Evolutionary conservation across 176 grass and related monocot species (phyloP).

Genomic region (Rhynchospora breviuscula): DNA sequence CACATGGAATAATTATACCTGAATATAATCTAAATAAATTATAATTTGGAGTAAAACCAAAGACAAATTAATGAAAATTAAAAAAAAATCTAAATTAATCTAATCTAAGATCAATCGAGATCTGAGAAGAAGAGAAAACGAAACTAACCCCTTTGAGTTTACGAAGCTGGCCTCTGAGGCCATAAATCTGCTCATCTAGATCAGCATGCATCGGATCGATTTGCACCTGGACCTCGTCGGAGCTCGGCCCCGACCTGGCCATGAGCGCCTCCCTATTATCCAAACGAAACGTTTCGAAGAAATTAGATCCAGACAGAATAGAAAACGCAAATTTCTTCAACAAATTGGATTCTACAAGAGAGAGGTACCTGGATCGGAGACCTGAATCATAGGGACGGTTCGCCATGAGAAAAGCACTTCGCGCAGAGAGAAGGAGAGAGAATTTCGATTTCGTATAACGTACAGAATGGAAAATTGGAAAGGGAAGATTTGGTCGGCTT

Average conservation of each 20-base stretch:
- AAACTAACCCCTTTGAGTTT: conserved; percentile 56
- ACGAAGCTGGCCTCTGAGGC: conserved; percentile 45
- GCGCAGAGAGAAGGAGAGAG: not conserved
- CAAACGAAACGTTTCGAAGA: not conserved
- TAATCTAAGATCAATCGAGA: not conserved
- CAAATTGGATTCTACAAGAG: not conserved
- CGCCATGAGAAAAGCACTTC: conserved; percentile 31
- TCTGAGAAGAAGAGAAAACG: not conserved
- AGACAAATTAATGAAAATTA: not conserved
- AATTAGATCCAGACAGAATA: conserved; percentile 12
- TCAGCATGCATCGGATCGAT: conserved; percentile 67
- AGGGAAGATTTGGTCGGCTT: not conserved
- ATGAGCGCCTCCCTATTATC: conserved; percentile 54
- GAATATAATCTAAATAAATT: not conserved
- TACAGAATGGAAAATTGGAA: no score
- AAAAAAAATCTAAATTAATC: not conserved
- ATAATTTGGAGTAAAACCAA: not conserved
- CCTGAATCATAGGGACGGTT: conserved; percentile 45
- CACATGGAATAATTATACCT: not conserved
- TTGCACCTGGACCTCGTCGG: conserved; percentile 61
- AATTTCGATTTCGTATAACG: not conserved
- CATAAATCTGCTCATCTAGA: conserved; percentile 56
- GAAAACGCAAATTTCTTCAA: not conserved
- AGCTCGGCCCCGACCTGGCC: conserved; percentile 32
- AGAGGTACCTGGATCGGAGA: conserved; percentile 28